Evolutionary conservation across 2,329 filamentous ascomycete species (phyloP).

Genomic region (Colletotrichum nymphaeae): DNA sequence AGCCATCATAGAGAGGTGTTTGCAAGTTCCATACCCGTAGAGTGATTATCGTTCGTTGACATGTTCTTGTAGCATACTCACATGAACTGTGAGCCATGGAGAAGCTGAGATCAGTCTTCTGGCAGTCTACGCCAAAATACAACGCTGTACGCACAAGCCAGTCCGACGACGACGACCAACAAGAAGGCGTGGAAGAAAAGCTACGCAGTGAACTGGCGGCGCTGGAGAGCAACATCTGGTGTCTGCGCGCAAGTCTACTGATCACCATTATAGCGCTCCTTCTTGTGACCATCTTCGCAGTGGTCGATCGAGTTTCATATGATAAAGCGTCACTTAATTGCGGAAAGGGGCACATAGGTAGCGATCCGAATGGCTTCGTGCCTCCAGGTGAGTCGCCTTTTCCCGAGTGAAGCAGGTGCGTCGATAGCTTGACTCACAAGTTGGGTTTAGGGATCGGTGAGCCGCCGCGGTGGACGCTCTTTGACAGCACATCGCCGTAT

Average conservation of each 20-base stretch:
- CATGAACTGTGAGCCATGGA: neutral
- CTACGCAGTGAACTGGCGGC: conserved; percentile 1
- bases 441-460: conserved; percentile 1
- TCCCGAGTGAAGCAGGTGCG: too few species aligned
- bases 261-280: neutral
- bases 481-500: conserved; percentile 9
- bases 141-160: conserved; percentile 14
- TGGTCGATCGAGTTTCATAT: conserved; percentile 7
- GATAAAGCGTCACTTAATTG: neutral
- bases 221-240: conserved; percentile 16
- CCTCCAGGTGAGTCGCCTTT: neutral
- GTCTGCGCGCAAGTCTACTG: conserved; percentile 15
- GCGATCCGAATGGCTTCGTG: conserved; percentile 25
- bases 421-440: neutral
- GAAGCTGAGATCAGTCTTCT: neutral
- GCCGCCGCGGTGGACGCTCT: conserved; percentile 15
- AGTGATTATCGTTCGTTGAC: too few species aligned
- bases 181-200: conserved; percentile 5
- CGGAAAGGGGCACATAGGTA: conserved; percentile 11
- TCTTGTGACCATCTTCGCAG: neutral
- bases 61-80: neutral
- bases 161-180: conserved; percentile 19
- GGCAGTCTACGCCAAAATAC: conserved; percentile 7
- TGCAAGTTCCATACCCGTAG: too few species aligned
- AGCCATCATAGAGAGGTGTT: too few species aligned